phyloP scores from a whole-genome alignment of 768 basidiomycete genomes.

The Tephrocybe rancida region DNA sequence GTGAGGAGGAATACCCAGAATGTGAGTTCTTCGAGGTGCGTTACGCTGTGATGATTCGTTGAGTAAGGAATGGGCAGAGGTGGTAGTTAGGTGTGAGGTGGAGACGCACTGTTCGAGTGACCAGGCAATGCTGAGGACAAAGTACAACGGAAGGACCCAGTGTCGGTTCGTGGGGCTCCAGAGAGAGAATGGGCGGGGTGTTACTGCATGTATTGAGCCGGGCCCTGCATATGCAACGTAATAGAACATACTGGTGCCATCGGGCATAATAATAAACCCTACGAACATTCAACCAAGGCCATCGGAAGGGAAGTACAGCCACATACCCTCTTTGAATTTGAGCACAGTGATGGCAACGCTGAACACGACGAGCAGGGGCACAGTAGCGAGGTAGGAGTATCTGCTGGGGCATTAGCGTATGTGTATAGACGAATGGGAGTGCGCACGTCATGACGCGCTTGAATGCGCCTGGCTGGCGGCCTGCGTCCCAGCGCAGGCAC shows the following conservation, averaged over 20 bases:
- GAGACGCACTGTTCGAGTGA: slow-evolving; percentile 70
- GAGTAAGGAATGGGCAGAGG: no score
- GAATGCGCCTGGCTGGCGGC: slow-evolving; percentile 82
- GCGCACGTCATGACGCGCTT: slow-evolving; percentile 87
- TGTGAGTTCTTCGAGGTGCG: slow-evolving; percentile 82
- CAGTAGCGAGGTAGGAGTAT: slow-evolving; percentile 78
- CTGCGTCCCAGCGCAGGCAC: slow-evolving; percentile 74
- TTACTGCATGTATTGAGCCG: slow-evolving; percentile 35
- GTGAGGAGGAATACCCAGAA: slow-evolving; percentile 86
- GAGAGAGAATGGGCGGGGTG: slow-evolving; percentile 54
- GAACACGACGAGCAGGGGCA: slow-evolving; percentile 69
- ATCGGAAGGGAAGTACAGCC: slow-evolving; percentile 13
- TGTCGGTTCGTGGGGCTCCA: slow-evolving; percentile 48
- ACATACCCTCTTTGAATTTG: slow-evolving; percentile 73
- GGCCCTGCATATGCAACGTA: background rate
- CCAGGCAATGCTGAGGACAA: slow-evolving; percentile 76
- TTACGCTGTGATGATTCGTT: slow-evolving; percentile 47
- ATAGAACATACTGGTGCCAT: slow-evolving; percentile 32
- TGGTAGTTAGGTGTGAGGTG: background rate
- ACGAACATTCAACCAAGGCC: background rate
- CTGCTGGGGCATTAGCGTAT: slow-evolving; percentile 30
- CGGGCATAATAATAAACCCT: slow-evolving; percentile 43
- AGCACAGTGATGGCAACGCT: slow-evolving; percentile 60
- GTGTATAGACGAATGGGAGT: background rate
- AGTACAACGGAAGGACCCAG: slow-evolving; percentile 71